Evolutionary conservation across 352 stramenopile species (phyloP).

Genomic region (Phytophthora ohioensis): DNA sequence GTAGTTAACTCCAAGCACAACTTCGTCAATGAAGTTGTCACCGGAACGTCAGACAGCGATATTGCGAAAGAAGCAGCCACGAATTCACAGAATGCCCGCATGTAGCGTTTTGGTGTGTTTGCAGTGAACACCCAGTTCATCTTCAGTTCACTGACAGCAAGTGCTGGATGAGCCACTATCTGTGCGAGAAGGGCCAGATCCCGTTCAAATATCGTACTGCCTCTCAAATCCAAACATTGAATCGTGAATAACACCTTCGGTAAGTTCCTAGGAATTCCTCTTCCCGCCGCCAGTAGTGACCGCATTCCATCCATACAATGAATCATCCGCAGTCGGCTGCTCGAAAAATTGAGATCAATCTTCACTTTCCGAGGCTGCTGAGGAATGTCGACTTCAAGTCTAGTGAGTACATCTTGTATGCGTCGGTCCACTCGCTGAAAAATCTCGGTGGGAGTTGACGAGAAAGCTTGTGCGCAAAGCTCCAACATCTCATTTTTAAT

Average conservation of each 20-base stretch:
- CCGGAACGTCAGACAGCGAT: not conserved
- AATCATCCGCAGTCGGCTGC: constrained; percentile 17
- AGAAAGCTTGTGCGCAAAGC: constrained; percentile 32
- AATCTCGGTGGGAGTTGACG: constrained; percentile 4
- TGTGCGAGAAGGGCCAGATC: constrained; percentile 27
- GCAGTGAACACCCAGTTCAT: constrained; percentile 37
- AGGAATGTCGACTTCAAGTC: not conserved
- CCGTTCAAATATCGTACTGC: constrained; percentile 18
- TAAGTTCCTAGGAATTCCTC: not conserved
- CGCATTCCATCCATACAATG: constrained; percentile 13
- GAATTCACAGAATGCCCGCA: constrained; percentile 34
- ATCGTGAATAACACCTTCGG: constrained; percentile 22
- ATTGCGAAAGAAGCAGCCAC: constrained; percentile 41
- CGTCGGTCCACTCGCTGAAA: constrained; percentile 19
- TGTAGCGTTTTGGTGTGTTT: constrained; percentile 6
- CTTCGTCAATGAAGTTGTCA: constrained; percentile 15
- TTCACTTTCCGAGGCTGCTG: constrained; percentile 15
- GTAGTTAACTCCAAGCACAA: constrained; percentile 43
- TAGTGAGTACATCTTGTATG: constrained; percentile 34
- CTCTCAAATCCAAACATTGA: constrained; percentile 29
- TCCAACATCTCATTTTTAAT: constrained; percentile 42
- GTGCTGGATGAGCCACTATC: constrained; percentile 6
- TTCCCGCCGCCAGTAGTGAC: constrained; percentile 2
- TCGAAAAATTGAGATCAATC: constrained; percentile 44
- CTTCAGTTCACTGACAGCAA: constrained; percentile 32